These are phyloP conservation scores for Curvularia sp. DNA, from an alignment of 2,329 filamentous ascomycete genomes.

Conservation along the genomic window DNA sequence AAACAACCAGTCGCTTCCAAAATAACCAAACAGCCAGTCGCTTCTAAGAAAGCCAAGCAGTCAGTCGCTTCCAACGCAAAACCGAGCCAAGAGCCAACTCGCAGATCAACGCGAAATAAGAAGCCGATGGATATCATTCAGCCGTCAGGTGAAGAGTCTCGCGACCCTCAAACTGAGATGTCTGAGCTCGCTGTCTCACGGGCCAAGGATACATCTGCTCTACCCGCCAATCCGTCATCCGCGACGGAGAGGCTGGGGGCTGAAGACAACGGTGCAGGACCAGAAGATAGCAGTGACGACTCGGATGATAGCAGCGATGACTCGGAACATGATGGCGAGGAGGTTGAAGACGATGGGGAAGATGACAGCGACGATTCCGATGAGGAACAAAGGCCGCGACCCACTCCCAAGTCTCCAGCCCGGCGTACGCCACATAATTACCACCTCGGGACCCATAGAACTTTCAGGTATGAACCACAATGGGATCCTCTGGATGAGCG, in stretches of 20 bases:
- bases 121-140: neutral
- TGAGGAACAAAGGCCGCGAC: neutral
- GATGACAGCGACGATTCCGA: neutral
- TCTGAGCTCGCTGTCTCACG: neutral
- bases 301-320: too few relatives aligned
- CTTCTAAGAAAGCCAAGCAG: neutral
- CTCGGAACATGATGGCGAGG: neutral
- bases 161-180: neutral
- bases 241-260: neutral
- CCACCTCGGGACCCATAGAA: neutral
- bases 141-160: neutral
- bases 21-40: too few relatives aligned
- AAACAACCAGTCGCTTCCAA: too few relatives aligned
- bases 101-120: neutral
- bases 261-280: neutral
- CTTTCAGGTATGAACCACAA: too few relatives aligned
- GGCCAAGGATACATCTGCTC: neutral
- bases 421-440: neutral
- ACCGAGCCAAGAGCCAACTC: neutral
- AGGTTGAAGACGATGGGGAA: neutral
- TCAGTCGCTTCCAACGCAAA: neutral
- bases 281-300: neutral
- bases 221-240: neutral
- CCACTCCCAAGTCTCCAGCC: too few relatives aligned
- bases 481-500: neutral